phyloP scores from a whole-genome alignment of 805 yeast species.

The Schizosaccharomyces lindneri region DNA sequence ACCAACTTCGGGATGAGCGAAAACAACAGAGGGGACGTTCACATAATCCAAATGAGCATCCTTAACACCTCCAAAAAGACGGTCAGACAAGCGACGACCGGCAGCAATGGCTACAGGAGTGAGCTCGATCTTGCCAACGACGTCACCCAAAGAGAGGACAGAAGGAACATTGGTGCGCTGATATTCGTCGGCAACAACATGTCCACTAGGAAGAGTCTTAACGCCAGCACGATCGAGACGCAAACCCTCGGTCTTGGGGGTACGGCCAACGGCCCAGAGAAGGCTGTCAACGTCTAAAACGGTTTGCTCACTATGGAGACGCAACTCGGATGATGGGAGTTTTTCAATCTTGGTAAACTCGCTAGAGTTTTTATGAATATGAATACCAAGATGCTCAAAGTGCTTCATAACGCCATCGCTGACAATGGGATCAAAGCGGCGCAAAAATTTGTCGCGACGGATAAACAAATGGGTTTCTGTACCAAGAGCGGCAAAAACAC shows the following conservation, averaged over 20 bases:
- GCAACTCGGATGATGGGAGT: conserved; percentile 22
- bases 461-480: conserved; percentile 66
- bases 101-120: conserved; percentile 98
- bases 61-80: conserved; percentile 69
- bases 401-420: conserved; percentile 57
- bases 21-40: conserved; percentile 86
- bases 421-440: conserved; percentile 65
- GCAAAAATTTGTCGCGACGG: conserved; percentile 73
- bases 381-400: conserved; percentile 58
- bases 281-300: conserved; percentile 47
- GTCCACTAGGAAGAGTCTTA: conserved; percentile 30
- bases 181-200: conserved; percentile 61
- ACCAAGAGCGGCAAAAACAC: conserved; percentile 75
- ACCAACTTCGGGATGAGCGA: conserved; percentile 95
- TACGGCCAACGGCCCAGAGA: conserved; percentile 89
- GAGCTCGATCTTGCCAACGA: conserved; percentile 63
- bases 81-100: conserved; percentile 77
- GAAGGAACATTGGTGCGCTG: conserved; percentile 53
- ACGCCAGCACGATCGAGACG: conserved; percentile 60
- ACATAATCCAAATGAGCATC: conserved; percentile 60
- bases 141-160: conserved; percentile 79
- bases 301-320: conserved; percentile 21
- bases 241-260: conserved; percentile 36
- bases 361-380: conserved; percentile 40
- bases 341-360: conserved; percentile 22